Base-by-base conservation (phyloP, 495 filamentous ascomycete genomes). In the Schizothecium vesticola region DNA sequence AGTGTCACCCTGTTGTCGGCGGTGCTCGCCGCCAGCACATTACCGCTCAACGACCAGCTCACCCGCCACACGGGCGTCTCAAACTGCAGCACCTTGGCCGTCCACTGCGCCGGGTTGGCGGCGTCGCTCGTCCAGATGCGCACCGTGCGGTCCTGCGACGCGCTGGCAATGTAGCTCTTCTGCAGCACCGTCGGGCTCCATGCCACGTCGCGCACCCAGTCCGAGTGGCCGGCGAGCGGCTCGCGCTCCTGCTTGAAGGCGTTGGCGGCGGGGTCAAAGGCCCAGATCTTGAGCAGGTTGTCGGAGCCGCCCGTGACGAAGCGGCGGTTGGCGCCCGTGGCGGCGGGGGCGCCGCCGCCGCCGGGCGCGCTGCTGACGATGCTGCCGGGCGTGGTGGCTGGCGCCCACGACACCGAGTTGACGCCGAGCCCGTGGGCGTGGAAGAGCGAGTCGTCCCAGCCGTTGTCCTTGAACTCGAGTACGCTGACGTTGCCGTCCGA, bases 131-230 rank as follows among this genome's bases (percentile, higher is more conserved):
- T 98, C 96, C 96, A 99, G 79, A 99, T 97, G 64, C 94, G 87
- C 64, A 98, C 94, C 12, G 92, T 97, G 84, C 93, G 94, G 74
- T 99, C 95, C 82, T 98, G 93, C n/a, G 87, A 89, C 16, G 94
- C 95, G 19, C 88, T 91, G 24, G 95, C 96, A 71, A 99, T 96
- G 82, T 99, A 99, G 59, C 87, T 89, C 85, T 96, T 98, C 75
- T 91, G 90, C 68, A 98, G 84, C 59, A 98, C 91, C 65, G 92
- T 96, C 8, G 95, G 95, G 59, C 90, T 91, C 96, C 96, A 98
- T 16, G 94, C 92, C 9, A 99, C 95, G 77, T 99, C 96, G 60
- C 95, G 91, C 61, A 99, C 95, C 95, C 95, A 99, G 82, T 98
- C 95, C 0, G 88, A 89, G 78, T 99, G 95, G 71, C 95, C 95